Evolutionary conservation across 352 stramenopile genomes (phyloP), one percentile per base, ranked within the genome.

Genomic region (Peronospora farinosa): DNA sequence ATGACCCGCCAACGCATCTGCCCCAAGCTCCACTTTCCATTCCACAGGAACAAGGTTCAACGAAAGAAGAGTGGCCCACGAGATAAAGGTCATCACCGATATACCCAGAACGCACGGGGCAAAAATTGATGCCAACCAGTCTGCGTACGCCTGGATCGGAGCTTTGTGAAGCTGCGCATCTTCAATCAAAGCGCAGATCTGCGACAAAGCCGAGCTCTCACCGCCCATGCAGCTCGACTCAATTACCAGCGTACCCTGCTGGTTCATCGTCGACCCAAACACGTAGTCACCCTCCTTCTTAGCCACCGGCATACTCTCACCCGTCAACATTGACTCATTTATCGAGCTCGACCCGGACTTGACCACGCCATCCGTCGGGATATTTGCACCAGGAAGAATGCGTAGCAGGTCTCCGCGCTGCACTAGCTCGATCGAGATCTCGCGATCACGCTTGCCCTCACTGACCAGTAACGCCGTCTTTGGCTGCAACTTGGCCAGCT

Each of bases 101-200:
- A 50, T 5, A 0, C 46, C 60, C 1, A 69, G 28, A 2, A 69
- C 62, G 21, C 51, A 67, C 0, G 62, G 62, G 1, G 57, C 62
- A 31, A 70, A 70, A 30, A 70, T 64, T 0, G 62, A 70, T 5
- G 62, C 57, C 40, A 70, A 41, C 44, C 48, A 70, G 62, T 70
- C 84, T 0, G 84, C 83, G 40, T 91, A 89, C 7, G 86, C 78
- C 53, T 96, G 79, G 45, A 94, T 94, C 23, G 86, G 88, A 12
- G 78, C 78, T 40, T 93, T 96, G 51, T 93, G 75, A 13, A 92
- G 72, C 59, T 91, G 82, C 12, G 88, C 92, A 23, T 89, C 70
- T 60, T 90, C 74, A 13, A 96, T 92, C 49, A 97, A 71, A 9
- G 72, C 82, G 43, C 78, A 84, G 50, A 86, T 92, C 57, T 82